phyloP scores from a whole-genome alignment of 1,284 basidiomycete genomes.

The Marasmius sp. region DNA sequence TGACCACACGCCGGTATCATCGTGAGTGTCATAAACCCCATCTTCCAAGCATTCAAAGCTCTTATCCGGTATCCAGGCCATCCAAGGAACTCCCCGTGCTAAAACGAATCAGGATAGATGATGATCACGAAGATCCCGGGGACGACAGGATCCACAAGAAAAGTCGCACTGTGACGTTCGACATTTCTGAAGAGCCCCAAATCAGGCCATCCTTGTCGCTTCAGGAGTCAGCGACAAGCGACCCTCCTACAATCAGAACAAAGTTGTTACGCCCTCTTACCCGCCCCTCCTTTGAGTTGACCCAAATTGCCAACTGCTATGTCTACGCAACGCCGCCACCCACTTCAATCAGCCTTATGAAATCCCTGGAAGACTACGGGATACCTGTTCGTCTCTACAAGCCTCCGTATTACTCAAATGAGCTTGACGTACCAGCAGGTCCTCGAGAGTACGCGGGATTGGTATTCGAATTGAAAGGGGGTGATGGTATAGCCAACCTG shows the following conservation, averaged over 20 bases:
- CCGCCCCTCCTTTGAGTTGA: constrained; percentile 21
- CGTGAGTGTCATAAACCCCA: no score
- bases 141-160: no score
- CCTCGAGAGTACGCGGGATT: constrained; percentile 83
- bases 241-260: not conserved
- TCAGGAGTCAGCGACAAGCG: not conserved
- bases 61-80: no score
- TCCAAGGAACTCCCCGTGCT: no score
- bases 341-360: constrained; percentile 47
- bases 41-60: no score
- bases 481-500: constrained; percentile 48
- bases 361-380: constrained; percentile 49
- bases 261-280: constrained; percentile 20
- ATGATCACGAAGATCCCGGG: no score
- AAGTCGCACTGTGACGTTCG: no score
- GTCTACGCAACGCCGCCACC: constrained; percentile 60
- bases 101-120: no score
- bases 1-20: no score
- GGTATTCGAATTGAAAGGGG: constrained; percentile 68
- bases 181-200: no score
- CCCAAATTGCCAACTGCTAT: constrained; percentile 38
- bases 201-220: no score
- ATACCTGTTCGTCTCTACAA: constrained; percentile 70
- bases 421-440: constrained; percentile 66
- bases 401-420: constrained; percentile 78